These are phyloP conservation scores for Heimioporus retisporus DNA, from an alignment of 1,284 basidiomycete genomes.

Conservation along the genomic window DNA sequence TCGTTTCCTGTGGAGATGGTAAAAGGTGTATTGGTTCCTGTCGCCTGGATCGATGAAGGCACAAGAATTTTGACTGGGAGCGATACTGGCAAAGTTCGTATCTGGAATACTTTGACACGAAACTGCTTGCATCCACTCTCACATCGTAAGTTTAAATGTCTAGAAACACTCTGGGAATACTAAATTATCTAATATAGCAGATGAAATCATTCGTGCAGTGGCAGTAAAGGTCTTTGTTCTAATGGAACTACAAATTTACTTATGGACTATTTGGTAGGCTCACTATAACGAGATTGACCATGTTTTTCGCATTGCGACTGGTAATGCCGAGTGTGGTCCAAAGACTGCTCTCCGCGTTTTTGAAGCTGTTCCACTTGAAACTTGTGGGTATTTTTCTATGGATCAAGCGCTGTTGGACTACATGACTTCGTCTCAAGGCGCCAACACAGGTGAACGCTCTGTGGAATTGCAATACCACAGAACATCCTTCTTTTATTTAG, in stretches of 20 bases:
- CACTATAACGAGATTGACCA: neutral
- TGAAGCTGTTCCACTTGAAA: neutral
- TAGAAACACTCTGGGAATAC: neutral
- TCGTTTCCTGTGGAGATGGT: neutral
- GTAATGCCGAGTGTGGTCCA: neutral
- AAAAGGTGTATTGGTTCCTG: neutral
- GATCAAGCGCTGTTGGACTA: too few species aligned
- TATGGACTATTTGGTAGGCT: neutral
- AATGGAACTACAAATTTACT: too few species aligned
- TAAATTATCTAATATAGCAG: neutral
- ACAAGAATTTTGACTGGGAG: neutral
- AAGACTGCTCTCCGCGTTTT: neutral
- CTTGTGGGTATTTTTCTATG: too few species aligned
- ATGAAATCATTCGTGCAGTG: neutral
- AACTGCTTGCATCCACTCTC: neutral
- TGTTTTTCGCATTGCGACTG: neutral
- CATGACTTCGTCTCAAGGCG: too few species aligned
- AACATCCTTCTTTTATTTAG: too few species aligned
- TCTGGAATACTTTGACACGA: neutral
- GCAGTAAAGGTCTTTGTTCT: neutral
- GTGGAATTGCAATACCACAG: too few species aligned
- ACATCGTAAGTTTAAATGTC: neutral
- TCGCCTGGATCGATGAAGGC: neutral
- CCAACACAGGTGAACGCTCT: too few species aligned
- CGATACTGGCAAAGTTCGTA: neutral